Evolutionary conservation across 2,329 filamentous ascomycete species (phyloP), one percentile per base, ranked within the genome.

Genomic region (Aspergillus ruber): DNA sequence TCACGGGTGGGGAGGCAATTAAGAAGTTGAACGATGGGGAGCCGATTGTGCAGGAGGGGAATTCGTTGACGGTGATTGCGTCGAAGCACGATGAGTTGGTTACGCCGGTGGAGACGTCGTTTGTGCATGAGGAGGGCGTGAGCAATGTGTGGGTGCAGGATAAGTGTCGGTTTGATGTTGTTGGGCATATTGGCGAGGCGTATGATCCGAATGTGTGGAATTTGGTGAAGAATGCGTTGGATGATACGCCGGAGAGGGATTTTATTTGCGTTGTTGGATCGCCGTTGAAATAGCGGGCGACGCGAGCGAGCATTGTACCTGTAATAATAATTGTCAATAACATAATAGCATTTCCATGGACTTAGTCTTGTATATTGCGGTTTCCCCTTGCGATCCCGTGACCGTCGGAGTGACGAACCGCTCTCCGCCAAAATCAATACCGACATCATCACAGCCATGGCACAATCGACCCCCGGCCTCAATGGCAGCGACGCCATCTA

Each of bases 151-250:
- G 57, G 51, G 51, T 69, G 23, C 66, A 69, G 53, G 55, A 61
- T 46, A 53, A 52, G 6, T 69, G 66, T 41, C 53, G 56, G 2
- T 10, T 60, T 0, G 66, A 69, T 29, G 60, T 63, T 0, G 65
- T 68, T 9, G 66, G 66, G 2, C 66, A 69, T 50, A 65, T 68
- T 47, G 65, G 63, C 1, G 62, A 67, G 55, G 65, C 63, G 9
- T 69, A 67, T 54, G 66, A 69, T 50, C 38, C 60, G 51, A 68
- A 69, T 50, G 65, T 68, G 9, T 68, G 66, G 66, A 64, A 68
- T 46, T 42, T 68, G 57, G 65, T 69, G 10, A 61, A 60, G 50
- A 68, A 69, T 48, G 66, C 62, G 13, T 44, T 69, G 47, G 59
- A 66, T 42, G 56, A 53, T 8, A 58, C 56, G 8, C 61, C 60